Evolutionary conservation across 2,329 filamentous ascomycete species (phyloP), one percentile per base, ranked within the genome.

Genomic region (Botryotinia narcissicola): DNA sequence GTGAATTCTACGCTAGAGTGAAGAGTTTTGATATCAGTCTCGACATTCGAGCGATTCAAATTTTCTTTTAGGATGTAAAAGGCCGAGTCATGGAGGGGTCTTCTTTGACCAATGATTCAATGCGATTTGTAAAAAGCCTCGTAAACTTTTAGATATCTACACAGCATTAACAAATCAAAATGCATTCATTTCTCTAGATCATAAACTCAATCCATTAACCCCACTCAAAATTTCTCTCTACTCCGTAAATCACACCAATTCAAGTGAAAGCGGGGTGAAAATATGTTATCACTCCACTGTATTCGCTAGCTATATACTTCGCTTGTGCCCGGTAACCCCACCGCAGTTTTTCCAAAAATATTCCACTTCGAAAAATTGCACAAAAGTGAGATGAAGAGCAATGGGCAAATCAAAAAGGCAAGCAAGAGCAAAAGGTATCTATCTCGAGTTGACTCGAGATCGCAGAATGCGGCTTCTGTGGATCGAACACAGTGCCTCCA

Each of bases 401-500:
- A 16, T 16, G 20, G 9, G 22, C 5, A 25, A 37, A 8, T 25
- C 14, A 22, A 37, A 25, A 16, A 40, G 3, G 12, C 12, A 25
- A 1, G 7, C 5, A 62, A 46, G 7, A 20, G n/a, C 25, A 63
- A 60, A 63, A 63, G 1, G 9, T 1, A 10, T 0, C 1, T 37
- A 46, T 16, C 32, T 22, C 40, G 68, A 37, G 68, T 70, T 22
- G 40, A 35, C 68, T 70, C 54, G 51, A 40, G 42, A 70, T 70
- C 68, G 68, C 68, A 70, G 68, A 63, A 70, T 70, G 68, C 68
- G 68, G 68, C 68, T 70, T 70, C 68, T 70, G 68, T 70, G 68
- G 68, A 70, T 70, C 68, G 68, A 70, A 70, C 68, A 70, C 68
- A 70, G 68, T 70, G 68, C 68, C 68, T 70, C 68, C 68, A 70